Evolutionary conservation across 1,284 basidiomycete genomes (phyloP).

Genomic region (Afroboletus lepidellus): DNA sequence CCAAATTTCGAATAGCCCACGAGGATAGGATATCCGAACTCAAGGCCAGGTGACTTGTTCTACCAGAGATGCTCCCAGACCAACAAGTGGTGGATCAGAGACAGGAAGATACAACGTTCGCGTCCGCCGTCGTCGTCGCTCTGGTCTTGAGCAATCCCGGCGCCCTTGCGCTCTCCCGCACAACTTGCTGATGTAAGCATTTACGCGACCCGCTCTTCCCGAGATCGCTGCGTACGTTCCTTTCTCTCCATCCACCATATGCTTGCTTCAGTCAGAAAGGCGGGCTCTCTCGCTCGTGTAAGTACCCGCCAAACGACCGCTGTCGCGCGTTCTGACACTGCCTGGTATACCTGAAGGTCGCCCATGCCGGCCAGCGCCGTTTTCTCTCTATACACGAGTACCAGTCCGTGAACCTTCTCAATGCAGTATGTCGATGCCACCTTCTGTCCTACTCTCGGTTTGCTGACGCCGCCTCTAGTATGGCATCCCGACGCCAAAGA

Average conservation of each 20-base stretch:
- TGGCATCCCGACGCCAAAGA: conserved; percentile 94
- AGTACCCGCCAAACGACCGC: conserved; percentile 24
- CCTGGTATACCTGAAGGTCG: conserved; percentile 41
- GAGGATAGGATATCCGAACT: conserved; percentile 64
- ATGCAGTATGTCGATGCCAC: conserved; percentile 62
- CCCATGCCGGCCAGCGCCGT: conserved; percentile 82
- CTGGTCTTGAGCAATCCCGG: conserved; percentile 41
- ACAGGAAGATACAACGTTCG: conserved; percentile 55
- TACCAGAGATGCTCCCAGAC: conserved; percentile 57
- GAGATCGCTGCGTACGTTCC: conserved; percentile 12
- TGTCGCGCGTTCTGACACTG: background rate
- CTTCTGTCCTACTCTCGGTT: background rate
- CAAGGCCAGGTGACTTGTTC: conserved; percentile 66
- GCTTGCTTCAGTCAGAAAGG: conserved; percentile 63
- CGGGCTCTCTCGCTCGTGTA: conserved; percentile 60
- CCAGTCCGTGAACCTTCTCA: conserved; percentile 93
- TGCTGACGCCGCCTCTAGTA: conserved; percentile 55
- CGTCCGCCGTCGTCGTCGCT: conserved; percentile 74
- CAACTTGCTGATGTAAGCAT: conserved; percentile 26
- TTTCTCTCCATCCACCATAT: conserved; percentile 39
- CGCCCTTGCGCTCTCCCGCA: background rate
- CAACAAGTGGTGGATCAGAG: conserved; percentile 56
- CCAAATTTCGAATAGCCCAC: conserved; percentile 78
- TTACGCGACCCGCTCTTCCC: conserved; percentile 6
- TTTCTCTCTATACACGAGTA: conserved; percentile 98